Percentiles rank a stretch among this genome's conserved stretches.
These are phyloP conservation scores for Didymellaceae sp. DNA, from an alignment of 2,329 filamentous ascomycete genomes.

Conservation along the genomic window DNA sequence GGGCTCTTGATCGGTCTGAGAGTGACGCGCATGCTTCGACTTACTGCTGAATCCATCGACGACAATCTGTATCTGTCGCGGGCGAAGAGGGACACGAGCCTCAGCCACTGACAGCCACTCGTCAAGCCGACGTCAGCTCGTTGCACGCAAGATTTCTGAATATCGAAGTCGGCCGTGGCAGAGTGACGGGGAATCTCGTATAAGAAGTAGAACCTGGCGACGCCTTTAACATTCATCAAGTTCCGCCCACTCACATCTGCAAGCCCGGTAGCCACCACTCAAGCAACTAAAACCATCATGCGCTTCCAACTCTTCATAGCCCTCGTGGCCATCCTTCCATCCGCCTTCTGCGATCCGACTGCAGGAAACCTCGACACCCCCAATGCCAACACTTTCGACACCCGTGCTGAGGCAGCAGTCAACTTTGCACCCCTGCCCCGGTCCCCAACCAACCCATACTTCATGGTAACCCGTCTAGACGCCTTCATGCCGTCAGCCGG, in stretches of 20 bases:
- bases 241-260: neutral
- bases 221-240: constrained; percentile 7
- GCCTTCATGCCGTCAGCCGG: neutral
- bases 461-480: neutral
- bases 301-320: neutral
- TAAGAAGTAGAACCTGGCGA: constrained; percentile 10
- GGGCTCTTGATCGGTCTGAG: neutral
- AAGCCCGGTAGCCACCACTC: neutral
- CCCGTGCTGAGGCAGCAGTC: neutral
- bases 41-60: neutral
- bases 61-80: neutral
- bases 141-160: neutral
- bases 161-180: neutral
- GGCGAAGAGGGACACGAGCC: neutral
- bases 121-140: neutral
- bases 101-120: constrained; percentile 7
- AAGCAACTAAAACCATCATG: neutral
- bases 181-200: neutral
- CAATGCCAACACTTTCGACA: neutral
- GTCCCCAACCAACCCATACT: neutral
- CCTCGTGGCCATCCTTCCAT: neutral
- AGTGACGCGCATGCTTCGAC: neutral
- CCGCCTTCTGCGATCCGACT: neutral
- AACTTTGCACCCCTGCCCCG: neutral
- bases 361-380: neutral